Percentiles rank a stretch among this genome's conserved stretches.
Evolutionary conservation across 1,284 basidiomycete genomes (phyloP).

Genomic region (Cutaneotrichosporon curvatum): DNA sequence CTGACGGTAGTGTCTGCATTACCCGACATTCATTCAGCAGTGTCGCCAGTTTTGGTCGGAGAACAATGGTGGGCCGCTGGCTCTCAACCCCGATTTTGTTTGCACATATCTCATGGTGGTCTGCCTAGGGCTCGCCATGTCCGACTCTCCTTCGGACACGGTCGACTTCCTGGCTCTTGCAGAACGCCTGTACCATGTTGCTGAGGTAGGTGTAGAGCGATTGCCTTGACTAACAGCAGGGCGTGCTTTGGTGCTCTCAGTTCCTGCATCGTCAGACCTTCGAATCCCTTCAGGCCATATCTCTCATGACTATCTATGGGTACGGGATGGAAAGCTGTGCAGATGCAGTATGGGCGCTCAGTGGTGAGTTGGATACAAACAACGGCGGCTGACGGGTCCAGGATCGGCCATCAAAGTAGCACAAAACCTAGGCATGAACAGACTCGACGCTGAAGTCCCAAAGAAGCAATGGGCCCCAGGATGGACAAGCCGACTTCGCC

Average conservation of each 20-base stretch:
- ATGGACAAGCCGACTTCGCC: slow-evolving; percentile 12
- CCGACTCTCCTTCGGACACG: slow-evolving; percentile 2
- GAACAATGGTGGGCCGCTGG: neutral
- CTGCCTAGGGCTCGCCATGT: slow-evolving; percentile 9
- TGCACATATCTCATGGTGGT: slow-evolving; percentile 17
- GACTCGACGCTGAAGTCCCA: slow-evolving; percentile 16
- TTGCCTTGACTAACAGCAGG: neutral
- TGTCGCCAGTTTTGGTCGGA: slow-evolving; percentile 11
- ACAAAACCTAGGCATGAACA: slow-evolving; percentile 23
- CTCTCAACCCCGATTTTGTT: slow-evolving; percentile 10
- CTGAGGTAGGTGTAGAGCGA: slow-evolving; percentile 1
- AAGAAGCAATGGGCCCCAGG: slow-evolving; percentile 14
- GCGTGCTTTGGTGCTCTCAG: slow-evolving; percentile 17
- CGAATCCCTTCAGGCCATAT: slow-evolving; percentile 18
- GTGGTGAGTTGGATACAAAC: neutral
- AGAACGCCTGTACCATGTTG: slow-evolving; percentile 14
- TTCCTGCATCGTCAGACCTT: slow-evolving; percentile 17
- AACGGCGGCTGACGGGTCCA: neutral
- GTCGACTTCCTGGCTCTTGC: slow-evolving; percentile 8
- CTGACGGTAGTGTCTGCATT: slow-evolving; percentile 15
- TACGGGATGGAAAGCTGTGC: slow-evolving; percentile 14
- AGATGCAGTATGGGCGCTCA: slow-evolving; percentile 16
- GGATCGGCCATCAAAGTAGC: slow-evolving; percentile 23
- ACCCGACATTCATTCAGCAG: slow-evolving; percentile 16
- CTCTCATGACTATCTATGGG: slow-evolving; percentile 16